These are phyloP conservation scores for Pseudogymnoascus sp. DNA, from an alignment of 2,329 filamentous ascomycete genomes.

Conservation along the genomic window DNA sequence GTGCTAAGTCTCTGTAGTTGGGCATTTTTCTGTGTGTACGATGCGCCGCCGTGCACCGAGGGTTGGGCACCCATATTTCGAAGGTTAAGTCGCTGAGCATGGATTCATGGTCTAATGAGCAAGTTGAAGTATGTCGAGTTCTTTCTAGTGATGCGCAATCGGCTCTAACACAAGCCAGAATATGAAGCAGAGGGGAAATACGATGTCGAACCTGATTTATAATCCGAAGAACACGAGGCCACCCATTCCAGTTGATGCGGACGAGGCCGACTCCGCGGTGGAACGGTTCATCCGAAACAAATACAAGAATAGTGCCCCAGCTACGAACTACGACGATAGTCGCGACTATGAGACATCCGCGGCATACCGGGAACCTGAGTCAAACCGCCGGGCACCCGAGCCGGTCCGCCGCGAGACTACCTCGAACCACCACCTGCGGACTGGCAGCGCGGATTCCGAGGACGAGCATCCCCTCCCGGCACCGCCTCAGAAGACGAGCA, in stretches of 20 bases:
- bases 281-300: slow-evolving; percentile 93
- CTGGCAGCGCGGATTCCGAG: slow-evolving; percentile 44
- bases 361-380: slow-evolving; percentile 11
- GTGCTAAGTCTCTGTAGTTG: slow-evolving; percentile 50
- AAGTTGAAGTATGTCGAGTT: slow-evolving; percentile 71
- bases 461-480: slow-evolving; percentile 46
- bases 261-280: slow-evolving; percentile 91
- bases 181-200: slow-evolving; percentile 90
- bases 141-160: neutral
- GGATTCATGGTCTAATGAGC: slow-evolving; percentile 94
- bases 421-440: slow-evolving; percentile 44
- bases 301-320: slow-evolving; percentile 57
- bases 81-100: slow-evolving; percentile 99
- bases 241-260: slow-evolving; percentile 78
- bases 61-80: slow-evolving; percentile 93
- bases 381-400: slow-evolving; percentile 28
- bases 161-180: slow-evolving; percentile 48
- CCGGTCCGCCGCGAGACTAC: neutral
- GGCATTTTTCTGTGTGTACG: slow-evolving; percentile 97
- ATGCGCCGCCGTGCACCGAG: slow-evolving; percentile 90
- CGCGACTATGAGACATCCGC: slow-evolving; percentile 25
- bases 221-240: slow-evolving; percentile 81
- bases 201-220: slow-evolving; percentile 77
- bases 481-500: slow-evolving; percentile 52
- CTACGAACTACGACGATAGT: slow-evolving; percentile 26